Evolutionary conservation across 2,329 filamentous ascomycete species (phyloP), one percentile per base, ranked within the genome.

Genomic region (Aspergillus puulaauensis): DNA sequence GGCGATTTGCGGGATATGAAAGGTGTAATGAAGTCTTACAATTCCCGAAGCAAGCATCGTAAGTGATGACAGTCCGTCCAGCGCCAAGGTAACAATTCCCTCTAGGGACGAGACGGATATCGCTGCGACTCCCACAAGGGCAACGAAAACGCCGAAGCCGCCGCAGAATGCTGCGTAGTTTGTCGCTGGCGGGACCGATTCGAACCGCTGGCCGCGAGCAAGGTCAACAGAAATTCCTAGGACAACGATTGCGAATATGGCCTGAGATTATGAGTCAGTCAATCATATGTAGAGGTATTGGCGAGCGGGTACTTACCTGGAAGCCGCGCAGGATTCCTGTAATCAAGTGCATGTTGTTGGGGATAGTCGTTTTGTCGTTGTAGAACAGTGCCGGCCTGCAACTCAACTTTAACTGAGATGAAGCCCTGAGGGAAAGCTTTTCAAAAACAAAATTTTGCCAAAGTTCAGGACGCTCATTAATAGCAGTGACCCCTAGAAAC

Each of bases 91-190:
- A 14, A 66, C 44, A 3, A 65, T 43, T 1, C 61, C 63, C 4
- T 63, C 52, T 1, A 65, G 47, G 1, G 56, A 50, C 1, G 56
- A 50, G 9, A 63, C 35, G 4, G 55, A 65, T 2, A 66, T 33
- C 2, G 63, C 54, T 1, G 47, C 59, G 19, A 58, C 23, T 0
- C 67, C 67, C 27, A 66, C 24, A 3, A 67, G n/a, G 0, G 65
- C 50, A 12, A 57, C 64, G 15, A 67, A 23, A 8, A 64, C 56
- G 1, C 67, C 66, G 17, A 68, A 47, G 1, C 56, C 64, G 1
- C 67, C 67, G 27, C 61, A 57, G 21, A 67, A 68, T 2, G 57
- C 61, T 0, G 64, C 66, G 39, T 67, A 69, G 33, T 58, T 59
- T 6, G 64, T 66, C 14, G 61, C 56, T 3, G 66, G 41, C 3